These are phyloP conservation scores for Fusarium sp. DNA, from an alignment of 2,329 filamentous ascomycete species.

Conservation along the genomic window DNA sequence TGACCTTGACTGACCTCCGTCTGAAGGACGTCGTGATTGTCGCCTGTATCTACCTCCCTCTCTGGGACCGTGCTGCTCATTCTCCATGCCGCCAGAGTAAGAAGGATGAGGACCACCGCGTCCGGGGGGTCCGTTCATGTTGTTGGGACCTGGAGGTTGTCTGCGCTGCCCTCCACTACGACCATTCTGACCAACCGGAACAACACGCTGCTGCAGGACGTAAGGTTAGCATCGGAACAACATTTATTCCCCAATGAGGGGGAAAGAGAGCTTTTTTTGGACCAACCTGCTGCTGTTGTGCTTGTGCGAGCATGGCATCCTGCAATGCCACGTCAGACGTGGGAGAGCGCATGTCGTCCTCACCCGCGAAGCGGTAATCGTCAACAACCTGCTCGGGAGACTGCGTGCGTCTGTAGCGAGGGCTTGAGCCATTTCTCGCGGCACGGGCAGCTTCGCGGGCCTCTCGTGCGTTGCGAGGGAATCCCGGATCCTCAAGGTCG, in stretches of 20 bases:
- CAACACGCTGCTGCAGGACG: conserved; percentile 39
- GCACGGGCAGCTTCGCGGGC: conserved; percentile 42
- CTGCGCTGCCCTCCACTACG: conserved; percentile 40
- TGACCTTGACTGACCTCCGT: conserved; percentile 26
- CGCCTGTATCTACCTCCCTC: conserved; percentile 40
- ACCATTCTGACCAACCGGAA: conserved; percentile 40
- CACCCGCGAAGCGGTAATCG: conserved; percentile 39
- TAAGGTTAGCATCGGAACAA: conserved; percentile 32
- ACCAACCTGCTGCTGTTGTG: conserved; percentile 45
- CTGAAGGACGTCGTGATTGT: conserved; percentile 41
- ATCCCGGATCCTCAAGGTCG: conserved; percentile 34
- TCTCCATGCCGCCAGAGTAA: conserved; percentile 39
- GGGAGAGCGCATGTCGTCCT: conserved; percentile 43
- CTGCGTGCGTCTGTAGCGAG: conserved; percentile 42
- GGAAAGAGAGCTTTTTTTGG: neutral
- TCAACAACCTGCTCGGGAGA: conserved; percentile 43
- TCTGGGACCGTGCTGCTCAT: conserved; percentile 33
- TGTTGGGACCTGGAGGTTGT: conserved; percentile 29
- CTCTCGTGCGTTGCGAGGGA: conserved; percentile 43
- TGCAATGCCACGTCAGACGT: conserved; percentile 46
- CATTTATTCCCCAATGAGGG: neutral
- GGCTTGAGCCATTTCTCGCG: conserved; percentile 39
- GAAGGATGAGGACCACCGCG: conserved; percentile 30
- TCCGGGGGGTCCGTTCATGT: conserved; percentile 22
- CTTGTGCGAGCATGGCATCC: conserved; percentile 46